Conservation (phyloP, 208 protist species). For the Trypanosoma scelopori region DNA sequence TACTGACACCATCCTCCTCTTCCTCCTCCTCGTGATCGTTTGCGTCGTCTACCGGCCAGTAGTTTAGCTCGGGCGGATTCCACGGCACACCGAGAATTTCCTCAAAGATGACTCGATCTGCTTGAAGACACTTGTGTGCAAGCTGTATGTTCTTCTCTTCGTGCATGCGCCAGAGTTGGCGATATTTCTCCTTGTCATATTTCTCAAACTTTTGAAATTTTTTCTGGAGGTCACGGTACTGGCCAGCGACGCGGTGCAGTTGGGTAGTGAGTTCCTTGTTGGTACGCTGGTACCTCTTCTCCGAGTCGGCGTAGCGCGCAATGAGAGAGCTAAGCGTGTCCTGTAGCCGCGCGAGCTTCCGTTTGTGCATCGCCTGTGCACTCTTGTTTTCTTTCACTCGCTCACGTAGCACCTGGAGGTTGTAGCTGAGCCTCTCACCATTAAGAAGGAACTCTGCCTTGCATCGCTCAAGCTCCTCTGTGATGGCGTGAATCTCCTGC, state of each 20-base stretch:
- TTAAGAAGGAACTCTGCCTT: conserved; percentile 95
- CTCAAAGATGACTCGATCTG: conserved; percentile 95
- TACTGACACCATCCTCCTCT: conserved; percentile 40
- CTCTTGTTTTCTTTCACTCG: conserved; percentile 94
- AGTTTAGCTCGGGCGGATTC: conserved; percentile 79
- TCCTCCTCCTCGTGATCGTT: conserved; percentile 43
- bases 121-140: conserved; percentile 87
- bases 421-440: conserved; percentile 96
- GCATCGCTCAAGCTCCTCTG: conserved; percentile 94
- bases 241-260: conserved; percentile 89
- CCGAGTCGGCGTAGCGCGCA: conserved; percentile 89
- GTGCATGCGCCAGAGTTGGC: conserved; percentile 95
- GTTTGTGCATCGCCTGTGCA: conserved; percentile 93
- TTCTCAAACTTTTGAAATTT: conserved; percentile 95
- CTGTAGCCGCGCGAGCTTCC: conserved; percentile 85
- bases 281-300: conserved; percentile 87
- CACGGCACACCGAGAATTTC: conserved; percentile 92
- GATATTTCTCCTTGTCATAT: conserved; percentile 92
- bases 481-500: conserved; percentile 89
- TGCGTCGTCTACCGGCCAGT: conserved; percentile 71
- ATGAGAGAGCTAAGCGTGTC: conserved; percentile 90
- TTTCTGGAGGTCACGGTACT: conserved; percentile 96
- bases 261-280: conserved; percentile 95
- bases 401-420: conserved; percentile 94
- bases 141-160: conserved; percentile 89